Evolutionary conservation across 1,284 basidiomycete species (phyloP).

Genomic region (Sporisorium graminicola): DNA sequence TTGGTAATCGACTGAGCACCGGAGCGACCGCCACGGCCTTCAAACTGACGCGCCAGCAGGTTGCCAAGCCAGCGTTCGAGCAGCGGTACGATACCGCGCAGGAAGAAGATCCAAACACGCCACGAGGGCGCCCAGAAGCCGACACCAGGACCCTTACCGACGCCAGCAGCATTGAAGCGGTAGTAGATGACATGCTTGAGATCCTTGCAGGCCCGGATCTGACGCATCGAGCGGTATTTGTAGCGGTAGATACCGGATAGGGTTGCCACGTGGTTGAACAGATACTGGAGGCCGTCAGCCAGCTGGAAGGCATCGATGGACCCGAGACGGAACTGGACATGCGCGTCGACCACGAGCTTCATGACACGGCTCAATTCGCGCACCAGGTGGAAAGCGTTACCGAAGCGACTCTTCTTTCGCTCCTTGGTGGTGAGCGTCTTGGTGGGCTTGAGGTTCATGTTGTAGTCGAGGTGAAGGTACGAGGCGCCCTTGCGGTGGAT

Average conservation of each 20-base stretch:
- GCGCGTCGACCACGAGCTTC: conserved; percentile 97
- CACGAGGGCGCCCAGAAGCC: conserved; percentile 99
- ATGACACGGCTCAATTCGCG: conserved; percentile 97
- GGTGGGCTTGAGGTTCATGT: conserved; percentile 96
- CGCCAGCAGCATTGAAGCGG: conserved; percentile 98
- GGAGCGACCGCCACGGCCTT: conserved; percentile 90
- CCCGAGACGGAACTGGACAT: conserved; percentile 97
- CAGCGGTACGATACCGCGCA: conserved; percentile 97
- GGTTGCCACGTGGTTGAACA: conserved; percentile 96
- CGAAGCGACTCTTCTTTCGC: conserved; percentile 99
- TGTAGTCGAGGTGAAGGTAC: conserved; percentile 92
- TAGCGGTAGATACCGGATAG: conserved; percentile 98
- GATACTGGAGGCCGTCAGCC: conserved; percentile 97
- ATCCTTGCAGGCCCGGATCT: conserved; percentile 99
- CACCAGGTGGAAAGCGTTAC: conserved; percentile 97
- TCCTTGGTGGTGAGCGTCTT: conserved; percentile 99
- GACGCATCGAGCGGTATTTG: conserved; percentile 99
- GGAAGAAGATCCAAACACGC: conserved; percentile 99
- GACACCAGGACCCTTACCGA: conserved; percentile 98
- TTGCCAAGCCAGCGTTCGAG: conserved; percentile 98
- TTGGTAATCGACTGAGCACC: conserved; percentile 86
- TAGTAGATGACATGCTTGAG: conserved; percentile 84
- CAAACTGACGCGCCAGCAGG: conserved; percentile 95
- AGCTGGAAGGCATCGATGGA: conserved; percentile 99
- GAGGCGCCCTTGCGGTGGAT: conserved; percentile 99